These are phyloP conservation scores for Sinapis alba DNA, from an alignment of 441 rosid genomes.

Conservation along the genomic window DNA sequence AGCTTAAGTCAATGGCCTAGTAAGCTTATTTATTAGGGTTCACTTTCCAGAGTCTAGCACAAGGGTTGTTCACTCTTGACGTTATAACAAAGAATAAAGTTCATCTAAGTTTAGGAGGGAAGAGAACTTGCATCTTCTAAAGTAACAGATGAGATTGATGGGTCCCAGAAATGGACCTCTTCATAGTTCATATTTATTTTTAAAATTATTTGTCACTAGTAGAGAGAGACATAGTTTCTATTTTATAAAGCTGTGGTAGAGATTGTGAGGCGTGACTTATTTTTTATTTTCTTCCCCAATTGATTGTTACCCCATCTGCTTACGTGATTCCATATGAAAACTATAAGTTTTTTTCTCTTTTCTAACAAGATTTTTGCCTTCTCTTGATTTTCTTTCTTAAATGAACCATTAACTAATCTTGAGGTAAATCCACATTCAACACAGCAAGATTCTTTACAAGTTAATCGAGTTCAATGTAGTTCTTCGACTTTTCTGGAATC, in stretches of 20 bases:
- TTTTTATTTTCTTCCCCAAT: slow-evolving; percentile 7
- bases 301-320: not conserved
- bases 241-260: slow-evolving; percentile 35
- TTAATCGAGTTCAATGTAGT: not conserved
- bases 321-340: not conserved
- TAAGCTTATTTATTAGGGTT: slow-evolving; percentile 4
- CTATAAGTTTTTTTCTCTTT: not conserved
- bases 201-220: not conserved
- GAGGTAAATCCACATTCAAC: not conserved
- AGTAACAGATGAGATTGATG: slow-evolving; percentile 22
- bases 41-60: slow-evolving; percentile 19
- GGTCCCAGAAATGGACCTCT: slow-evolving; percentile 34
- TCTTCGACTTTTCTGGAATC: not conserved
- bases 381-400: not conserved
- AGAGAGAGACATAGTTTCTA: slow-evolving; percentile 28
- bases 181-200: slow-evolving; percentile 7
- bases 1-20: not conserved
- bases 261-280: slow-evolving; percentile 31
- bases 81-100: slow-evolving; percentile 24
- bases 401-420: not conserved
- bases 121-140: slow-evolving; percentile 6
- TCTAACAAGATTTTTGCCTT: not conserved
- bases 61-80: slow-evolving; percentile 39
- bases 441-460: not conserved
- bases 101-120: slow-evolving; percentile 38